phyloP scores from a whole-genome alignment of 2,329 filamentous ascomycete species.

The Trichophyton rubrum region DNA sequence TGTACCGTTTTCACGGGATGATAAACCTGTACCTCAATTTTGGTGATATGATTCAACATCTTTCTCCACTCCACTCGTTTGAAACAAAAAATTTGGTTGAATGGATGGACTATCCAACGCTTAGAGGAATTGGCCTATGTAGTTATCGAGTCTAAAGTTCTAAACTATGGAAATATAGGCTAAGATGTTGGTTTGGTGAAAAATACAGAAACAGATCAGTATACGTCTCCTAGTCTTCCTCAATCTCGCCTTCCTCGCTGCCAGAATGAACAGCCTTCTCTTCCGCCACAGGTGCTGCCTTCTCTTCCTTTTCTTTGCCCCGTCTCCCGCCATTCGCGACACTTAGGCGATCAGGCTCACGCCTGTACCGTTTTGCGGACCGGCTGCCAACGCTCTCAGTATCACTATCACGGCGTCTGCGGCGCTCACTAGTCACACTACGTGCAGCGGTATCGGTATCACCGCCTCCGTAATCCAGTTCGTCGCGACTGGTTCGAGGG shows the following conservation, averaged over 20 bases:
- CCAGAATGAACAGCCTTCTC: conserved; percentile 55
- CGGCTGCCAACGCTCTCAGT: conserved; percentile 48
- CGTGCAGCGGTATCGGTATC: conserved; percentile 35
- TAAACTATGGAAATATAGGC: not conserved
- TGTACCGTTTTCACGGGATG: not conserved
- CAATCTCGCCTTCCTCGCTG: conserved; percentile 96
- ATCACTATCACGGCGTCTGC: conserved; percentile 68
- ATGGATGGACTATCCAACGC: not conserved
- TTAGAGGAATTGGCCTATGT: not conserved
- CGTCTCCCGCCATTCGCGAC: conserved; percentile 19
- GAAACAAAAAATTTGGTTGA: not conserved
- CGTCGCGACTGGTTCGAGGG: conserved; percentile 66
- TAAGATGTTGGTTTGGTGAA: not conserved
- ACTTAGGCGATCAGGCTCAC: conserved; percentile 22
- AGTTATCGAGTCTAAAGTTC: not conserved
- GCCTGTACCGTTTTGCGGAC: conserved; percentile 47
- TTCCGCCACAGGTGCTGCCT: conserved; percentile 21
- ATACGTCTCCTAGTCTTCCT: conserved; percentile 46
- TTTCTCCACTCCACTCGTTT: not conserved
- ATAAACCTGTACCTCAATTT: not conserved
- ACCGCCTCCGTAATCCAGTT: conserved; percentile 77
- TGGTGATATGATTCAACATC: not conserved
- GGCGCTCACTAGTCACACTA: conserved; percentile 50
- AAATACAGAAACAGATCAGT: too few species aligned
- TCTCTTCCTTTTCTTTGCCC: conserved; percentile 34